Conservation (phyloP, 176 grass and related monocot species). For the Elaeis guineensis region DNA sequence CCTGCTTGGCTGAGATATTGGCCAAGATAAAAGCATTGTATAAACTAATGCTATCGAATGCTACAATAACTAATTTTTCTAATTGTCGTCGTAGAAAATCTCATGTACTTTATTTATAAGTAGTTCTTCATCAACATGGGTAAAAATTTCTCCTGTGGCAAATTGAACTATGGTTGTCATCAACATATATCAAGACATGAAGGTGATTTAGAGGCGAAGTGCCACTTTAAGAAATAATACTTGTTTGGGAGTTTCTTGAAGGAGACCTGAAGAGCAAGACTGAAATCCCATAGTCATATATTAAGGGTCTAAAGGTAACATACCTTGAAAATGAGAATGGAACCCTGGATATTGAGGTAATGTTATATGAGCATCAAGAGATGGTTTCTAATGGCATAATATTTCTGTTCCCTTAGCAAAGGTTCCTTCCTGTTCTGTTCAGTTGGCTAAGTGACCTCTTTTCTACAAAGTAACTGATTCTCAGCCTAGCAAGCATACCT, state of each 20-base stretch:
- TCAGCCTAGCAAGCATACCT: conserved; percentile 83
- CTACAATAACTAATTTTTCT: too few relatives aligned
- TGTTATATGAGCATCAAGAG: too few relatives aligned
- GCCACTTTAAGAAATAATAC: conserved; percentile 14
- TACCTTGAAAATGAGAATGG: background rate
- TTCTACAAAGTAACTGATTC: conserved; percentile 77
- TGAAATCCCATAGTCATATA: conserved; percentile 10
- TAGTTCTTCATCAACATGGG: background rate
- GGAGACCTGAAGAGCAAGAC: conserved; percentile 15
- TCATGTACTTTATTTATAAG: background rate
- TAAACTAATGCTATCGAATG: too few relatives aligned
- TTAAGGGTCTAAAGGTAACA: background rate
- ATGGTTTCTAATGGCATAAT: background rate
- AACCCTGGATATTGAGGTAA: conserved; percentile 10
- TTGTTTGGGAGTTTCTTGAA: conserved; percentile 20
- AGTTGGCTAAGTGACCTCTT: conserved; percentile 57
- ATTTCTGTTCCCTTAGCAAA: too few relatives aligned
- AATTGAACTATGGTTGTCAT: background rate
- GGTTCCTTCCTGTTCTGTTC: conserved; percentile 12
- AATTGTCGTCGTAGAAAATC: too few relatives aligned
- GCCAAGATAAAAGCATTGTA: too few relatives aligned
- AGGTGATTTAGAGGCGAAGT: conserved; percentile 15
- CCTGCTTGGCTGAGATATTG: too few relatives aligned
- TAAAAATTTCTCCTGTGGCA: background rate
- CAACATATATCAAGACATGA: conserved; percentile 7